A percentile compares a stretch with the other conserved stretches of the same genome.
Conservation (phyloP, 306 rosid species). For the Prunus kanzakura region DNA sequence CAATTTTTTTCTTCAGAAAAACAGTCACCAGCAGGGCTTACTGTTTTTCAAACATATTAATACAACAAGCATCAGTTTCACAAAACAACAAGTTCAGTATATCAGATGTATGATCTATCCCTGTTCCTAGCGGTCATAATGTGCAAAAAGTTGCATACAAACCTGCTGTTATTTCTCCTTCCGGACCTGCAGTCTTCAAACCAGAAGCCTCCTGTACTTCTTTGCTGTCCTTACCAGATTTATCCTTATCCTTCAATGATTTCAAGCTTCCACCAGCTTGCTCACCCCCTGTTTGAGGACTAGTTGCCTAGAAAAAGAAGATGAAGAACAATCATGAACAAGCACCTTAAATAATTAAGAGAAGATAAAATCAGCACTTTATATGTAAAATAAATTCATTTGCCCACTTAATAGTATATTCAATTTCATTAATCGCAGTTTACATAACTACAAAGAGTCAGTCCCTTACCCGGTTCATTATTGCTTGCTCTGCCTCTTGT, state of each 20-base stretch:
- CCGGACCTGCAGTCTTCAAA: conserved; percentile 90
- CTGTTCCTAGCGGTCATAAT: background rate
- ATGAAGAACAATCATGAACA: background rate
- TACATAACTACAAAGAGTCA: conserved; percentile 3
- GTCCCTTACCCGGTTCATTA: conserved; percentile 71
- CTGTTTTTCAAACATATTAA: background rate
- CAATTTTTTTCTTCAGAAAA: background rate
- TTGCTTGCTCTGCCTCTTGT: conserved; percentile 71
- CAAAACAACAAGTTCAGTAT: background rate
- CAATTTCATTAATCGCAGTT: background rate
- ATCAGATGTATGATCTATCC: background rate
- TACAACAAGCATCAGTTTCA: background rate
- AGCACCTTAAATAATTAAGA: conserved; percentile 1
- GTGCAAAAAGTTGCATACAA: conserved; percentile 19
- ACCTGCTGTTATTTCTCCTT: conserved; percentile 99
- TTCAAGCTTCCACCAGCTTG: conserved; percentile 89
- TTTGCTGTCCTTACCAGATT: conserved; percentile 74
- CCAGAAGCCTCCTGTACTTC: conserved; percentile 81
- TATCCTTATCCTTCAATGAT: conserved; percentile 88
- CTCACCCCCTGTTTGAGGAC: conserved; percentile 69
- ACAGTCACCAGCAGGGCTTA: background rate
- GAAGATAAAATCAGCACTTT: conserved; percentile 5
- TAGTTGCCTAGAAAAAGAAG: conserved; percentile 56
- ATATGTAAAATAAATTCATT: background rate
- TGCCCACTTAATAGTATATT: background rate